A percentile compares a stretch with the other conserved stretches of the same genome.
Conservation (phyloP, 2,329 filamentous ascomycete genomes). For the Aspergillus ibericus region DNA sequence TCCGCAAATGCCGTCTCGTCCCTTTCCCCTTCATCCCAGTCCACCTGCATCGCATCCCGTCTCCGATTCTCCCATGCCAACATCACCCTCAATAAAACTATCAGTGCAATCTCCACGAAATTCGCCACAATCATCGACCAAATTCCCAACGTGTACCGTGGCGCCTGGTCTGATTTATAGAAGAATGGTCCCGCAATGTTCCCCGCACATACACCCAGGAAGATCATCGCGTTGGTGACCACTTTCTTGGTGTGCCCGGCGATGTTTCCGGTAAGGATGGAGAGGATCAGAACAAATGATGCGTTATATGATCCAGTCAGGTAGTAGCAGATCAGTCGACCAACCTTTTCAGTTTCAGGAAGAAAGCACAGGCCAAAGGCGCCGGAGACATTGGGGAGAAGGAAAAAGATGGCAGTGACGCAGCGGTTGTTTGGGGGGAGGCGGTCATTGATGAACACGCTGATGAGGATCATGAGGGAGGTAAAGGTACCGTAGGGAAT, state of each 20-base stretch:
- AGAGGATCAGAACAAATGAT: slow-evolving; percentile 32
- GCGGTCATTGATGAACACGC: slow-evolving; percentile 22
- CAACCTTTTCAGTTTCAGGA: slow-evolving; percentile 15
- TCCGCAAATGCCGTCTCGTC: slow-evolving; percentile 50
- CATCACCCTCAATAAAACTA: background rate
- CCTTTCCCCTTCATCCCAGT: slow-evolving; percentile 10
- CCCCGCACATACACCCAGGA: slow-evolving; percentile 26
- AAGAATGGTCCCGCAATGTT: slow-evolving; percentile 33
- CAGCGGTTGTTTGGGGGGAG: slow-evolving; percentile 23
- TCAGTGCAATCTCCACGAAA: slow-evolving; percentile 1
- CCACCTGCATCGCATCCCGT: background rate
- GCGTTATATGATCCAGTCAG: slow-evolving; percentile 31
- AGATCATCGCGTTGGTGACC: slow-evolving; percentile 30
- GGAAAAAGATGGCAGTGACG: slow-evolving; percentile 20
- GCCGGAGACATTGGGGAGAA: slow-evolving; percentile 25
- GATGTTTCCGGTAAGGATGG: slow-evolving; percentile 30
- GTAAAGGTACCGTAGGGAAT: slow-evolving; percentile 40
- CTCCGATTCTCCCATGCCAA: slow-evolving; percentile 4
- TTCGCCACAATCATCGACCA: slow-evolving; percentile 21
- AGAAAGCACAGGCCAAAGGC: slow-evolving; percentile 21
- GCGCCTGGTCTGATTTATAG: slow-evolving; percentile 27
- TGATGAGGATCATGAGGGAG: slow-evolving; percentile 22
- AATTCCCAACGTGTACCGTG: slow-evolving; percentile 25
- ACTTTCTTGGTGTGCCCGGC: slow-evolving; percentile 36
- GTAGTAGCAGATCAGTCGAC: slow-evolving; percentile 26